Percentiles rank a stretch among this genome's conserved stretches.
Conservation (phyloP, 179 eudicot genomes). For the Silene noctiflora region DNA sequence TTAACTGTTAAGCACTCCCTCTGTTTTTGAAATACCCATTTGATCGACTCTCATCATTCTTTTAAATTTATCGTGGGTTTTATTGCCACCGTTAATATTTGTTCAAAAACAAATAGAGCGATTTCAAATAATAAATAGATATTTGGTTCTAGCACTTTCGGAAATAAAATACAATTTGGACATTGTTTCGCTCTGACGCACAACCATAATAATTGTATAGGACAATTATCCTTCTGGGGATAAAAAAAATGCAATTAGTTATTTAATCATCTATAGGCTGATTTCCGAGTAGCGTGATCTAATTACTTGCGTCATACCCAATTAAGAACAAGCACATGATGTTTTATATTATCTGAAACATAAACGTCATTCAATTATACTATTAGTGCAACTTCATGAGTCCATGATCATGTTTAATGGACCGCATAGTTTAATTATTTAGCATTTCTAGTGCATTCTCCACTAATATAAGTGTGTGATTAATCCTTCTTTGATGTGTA, state of each 20-base stretch:
- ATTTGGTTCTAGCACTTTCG: no score
- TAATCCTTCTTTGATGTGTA: neutral
- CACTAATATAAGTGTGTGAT: neutral
- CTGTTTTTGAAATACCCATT: neutral
- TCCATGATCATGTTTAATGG: neutral
- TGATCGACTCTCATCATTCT: no score
- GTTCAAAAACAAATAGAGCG: no score
- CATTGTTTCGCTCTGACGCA: no score
- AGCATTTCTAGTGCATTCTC: neutral
- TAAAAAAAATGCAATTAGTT: no score
- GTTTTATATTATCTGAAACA: neutral
- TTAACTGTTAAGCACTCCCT: neutral
- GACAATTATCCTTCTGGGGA: no score
- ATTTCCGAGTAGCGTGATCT: neutral
- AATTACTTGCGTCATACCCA: slow-evolving; percentile 8
- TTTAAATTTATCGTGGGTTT: no score
- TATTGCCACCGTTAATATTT: no score
- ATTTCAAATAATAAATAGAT: no score
- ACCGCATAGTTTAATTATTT: neutral
- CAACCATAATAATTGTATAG: no score
- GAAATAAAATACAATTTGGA: no score
- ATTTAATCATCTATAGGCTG: neutral
- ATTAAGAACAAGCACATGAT: slow-evolving; percentile 3
- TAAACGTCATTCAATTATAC: neutral
- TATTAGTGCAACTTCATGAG: neutral